These are phyloP conservation scores for Aegilops bicornis DNA, from an alignment of 176 grass and related monocot species.

Conservation along the genomic window DNA sequence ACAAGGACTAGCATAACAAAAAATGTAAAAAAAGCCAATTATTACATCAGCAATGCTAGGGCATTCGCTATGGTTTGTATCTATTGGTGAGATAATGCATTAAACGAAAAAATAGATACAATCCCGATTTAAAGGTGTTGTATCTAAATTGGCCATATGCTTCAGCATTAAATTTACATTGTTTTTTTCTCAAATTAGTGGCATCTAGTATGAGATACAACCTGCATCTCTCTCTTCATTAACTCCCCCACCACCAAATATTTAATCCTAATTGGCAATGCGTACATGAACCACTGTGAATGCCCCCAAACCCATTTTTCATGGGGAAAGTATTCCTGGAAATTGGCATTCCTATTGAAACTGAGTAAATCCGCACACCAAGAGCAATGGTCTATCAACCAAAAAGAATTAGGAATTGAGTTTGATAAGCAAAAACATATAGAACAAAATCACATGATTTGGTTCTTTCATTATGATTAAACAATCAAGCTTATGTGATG, in stretches of 20 bases:
- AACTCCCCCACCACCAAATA: not conserved
- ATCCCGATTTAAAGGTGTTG: not conserved
- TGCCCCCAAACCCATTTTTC: not conserved
- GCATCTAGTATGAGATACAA: not conserved
- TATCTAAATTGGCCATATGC: not conserved
- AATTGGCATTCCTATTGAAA: conserved; percentile 5
- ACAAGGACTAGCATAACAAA: conserved; percentile 18
- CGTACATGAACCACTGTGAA: not conserved
- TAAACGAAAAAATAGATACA: not conserved
- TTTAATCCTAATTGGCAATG: not conserved
- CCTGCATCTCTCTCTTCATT: conserved; percentile 1
- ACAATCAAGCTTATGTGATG: not conserved
- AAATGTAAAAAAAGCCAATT: not conserved
- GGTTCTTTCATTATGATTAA: not conserved
- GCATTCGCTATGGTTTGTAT: not conserved
- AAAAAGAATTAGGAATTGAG: conserved; percentile 11
- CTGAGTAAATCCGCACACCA: not conserved
- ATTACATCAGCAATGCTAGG: not conserved
- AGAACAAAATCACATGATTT: not conserved
- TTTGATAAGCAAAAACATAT: not conserved
- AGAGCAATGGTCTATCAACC: not conserved
- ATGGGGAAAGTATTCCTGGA: not conserved
- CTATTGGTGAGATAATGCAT: not conserved
- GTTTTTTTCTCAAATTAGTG: not conserved
- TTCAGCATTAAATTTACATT: not conserved